Conservation (phyloP, 192 early-diverging fungal species). For the Linnemannia exigua region DNA sequence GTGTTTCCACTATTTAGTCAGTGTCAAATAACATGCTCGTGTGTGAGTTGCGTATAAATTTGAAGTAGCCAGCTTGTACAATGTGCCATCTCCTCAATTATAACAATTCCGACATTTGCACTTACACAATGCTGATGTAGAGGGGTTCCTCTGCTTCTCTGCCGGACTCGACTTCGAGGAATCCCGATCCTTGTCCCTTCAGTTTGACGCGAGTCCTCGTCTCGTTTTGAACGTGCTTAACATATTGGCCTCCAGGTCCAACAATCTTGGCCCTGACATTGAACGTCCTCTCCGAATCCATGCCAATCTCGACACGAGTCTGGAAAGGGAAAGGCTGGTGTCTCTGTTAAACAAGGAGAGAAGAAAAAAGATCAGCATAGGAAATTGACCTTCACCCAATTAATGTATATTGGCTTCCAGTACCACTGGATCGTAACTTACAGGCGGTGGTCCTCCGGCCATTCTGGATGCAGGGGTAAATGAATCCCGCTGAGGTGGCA, state of each 20-base stretch:
- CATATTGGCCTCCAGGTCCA: slow-evolving; percentile 80
- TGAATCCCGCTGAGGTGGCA: slow-evolving; percentile 38
- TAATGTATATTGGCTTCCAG: background rate
- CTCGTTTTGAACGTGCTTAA: slow-evolving; percentile 90
- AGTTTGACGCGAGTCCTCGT: slow-evolving; percentile 85
- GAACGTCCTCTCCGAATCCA: slow-evolving; percentile 81
- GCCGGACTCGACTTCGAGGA: slow-evolving; percentile 71
- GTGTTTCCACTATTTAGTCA: slow-evolving; percentile 60
- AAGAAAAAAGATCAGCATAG: background rate
- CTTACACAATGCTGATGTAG: slow-evolving; percentile 86
- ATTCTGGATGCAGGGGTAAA: slow-evolving; percentile 24
- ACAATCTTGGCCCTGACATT: slow-evolving; percentile 91
- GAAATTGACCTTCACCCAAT: background rate
- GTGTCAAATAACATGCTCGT: background rate
- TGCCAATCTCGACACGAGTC: slow-evolving; percentile 81
- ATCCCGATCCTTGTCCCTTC: slow-evolving; percentile 89
- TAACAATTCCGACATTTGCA: background rate
- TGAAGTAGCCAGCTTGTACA: background rate
- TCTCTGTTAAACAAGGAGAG: slow-evolving; percentile 43
- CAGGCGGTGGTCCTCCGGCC: slow-evolving; percentile 37
- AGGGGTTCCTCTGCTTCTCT: slow-evolving; percentile 82
- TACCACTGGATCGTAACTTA: background rate
- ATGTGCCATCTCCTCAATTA: background rate
- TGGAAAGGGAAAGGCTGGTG: slow-evolving; percentile 63
- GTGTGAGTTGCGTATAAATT: too few relatives aligned